phyloP scores from a whole-genome alignment of 257 asterid species.

The Thymus mandschuricus region DNA sequence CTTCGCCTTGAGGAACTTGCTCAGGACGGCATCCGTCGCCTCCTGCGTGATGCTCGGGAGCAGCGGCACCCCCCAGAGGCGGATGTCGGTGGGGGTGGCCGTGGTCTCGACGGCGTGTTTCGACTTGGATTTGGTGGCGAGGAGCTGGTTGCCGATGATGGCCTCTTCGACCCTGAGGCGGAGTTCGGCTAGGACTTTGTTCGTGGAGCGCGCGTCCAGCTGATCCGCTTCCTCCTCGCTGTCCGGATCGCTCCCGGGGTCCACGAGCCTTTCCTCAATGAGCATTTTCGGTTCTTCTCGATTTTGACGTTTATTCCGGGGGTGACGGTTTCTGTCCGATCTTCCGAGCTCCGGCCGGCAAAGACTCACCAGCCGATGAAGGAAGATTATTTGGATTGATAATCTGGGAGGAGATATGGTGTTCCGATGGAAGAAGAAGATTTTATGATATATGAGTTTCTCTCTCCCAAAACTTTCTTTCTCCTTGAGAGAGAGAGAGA shows the following conservation, averaged over 20 bases:
- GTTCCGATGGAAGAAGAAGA: not conserved
- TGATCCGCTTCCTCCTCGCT: constrained; percentile 35
- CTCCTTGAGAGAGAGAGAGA: not conserved
- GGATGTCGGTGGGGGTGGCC: constrained; percentile 34
- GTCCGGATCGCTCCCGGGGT: constrained; percentile 24
- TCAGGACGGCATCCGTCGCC: constrained; percentile 55
- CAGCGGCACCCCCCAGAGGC: constrained; percentile 78
- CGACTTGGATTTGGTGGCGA: constrained; percentile 31
- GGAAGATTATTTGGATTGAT: constrained; percentile 7
- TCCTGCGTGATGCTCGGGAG: constrained; percentile 55
- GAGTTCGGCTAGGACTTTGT: constrained; percentile 53
- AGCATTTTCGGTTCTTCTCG: not conserved
- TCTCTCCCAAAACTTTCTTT: not conserved
- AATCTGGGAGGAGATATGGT: constrained; percentile 16
- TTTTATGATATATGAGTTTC: not conserved
- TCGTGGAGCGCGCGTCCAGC: constrained; percentile 30
- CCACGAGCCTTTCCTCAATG: constrained; percentile 34
- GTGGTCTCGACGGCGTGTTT: not conserved
- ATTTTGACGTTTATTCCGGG: too few relatives aligned
- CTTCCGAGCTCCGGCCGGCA: constrained; percentile 39
- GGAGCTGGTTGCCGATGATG: constrained; percentile 48
- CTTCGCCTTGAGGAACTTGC: constrained; percentile 67
- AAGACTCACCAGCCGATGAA: constrained; percentile 32
- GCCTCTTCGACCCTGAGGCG: constrained; percentile 69
- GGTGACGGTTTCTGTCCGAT: not conserved